These are phyloP conservation scores for Talaromyces wortmannii DNA, from an alignment of 495 filamentous ascomycete species.

Conservation along the genomic window DNA sequence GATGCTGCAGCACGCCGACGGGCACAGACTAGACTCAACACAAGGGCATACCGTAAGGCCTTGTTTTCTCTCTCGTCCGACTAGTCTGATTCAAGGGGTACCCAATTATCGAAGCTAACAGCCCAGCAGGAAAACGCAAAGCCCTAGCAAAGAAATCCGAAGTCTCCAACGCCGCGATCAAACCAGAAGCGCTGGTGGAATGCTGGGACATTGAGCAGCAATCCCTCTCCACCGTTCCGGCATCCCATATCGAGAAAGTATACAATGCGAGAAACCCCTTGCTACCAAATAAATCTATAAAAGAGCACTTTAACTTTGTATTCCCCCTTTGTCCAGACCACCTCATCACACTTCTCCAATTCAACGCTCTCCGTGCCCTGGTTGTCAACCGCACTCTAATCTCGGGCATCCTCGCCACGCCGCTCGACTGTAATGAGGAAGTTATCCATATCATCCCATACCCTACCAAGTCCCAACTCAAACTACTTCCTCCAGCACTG, in stretches of 20 bases:
- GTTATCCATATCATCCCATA: constrained; percentile 25
- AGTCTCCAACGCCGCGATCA: constrained; percentile 15
- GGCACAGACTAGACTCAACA: constrained; percentile 33
- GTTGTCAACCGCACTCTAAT: constrained; percentile 27
- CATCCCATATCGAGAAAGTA: constrained; percentile 29
- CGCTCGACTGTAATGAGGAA: constrained; percentile 18
- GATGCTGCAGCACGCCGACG: constrained; percentile 25
- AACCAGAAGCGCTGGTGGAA: constrained; percentile 26
- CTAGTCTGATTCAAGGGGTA: neutral
- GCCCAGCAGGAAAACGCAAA: constrained; percentile 27
- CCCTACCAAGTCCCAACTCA: constrained; percentile 12
- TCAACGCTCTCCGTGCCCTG: constrained; percentile 33
- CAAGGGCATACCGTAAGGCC: constrained; percentile 28
- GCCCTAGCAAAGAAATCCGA: constrained; percentile 22
- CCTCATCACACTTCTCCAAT: constrained; percentile 36
- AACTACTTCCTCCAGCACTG: constrained; percentile 19
- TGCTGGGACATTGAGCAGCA: constrained; percentile 29
- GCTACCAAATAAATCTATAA: constrained; percentile 16
- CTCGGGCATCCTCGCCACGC: constrained; percentile 20
- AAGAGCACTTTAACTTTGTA: constrained; percentile 17
- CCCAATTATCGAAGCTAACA: constrained; percentile 11
- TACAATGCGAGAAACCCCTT: constrained; percentile 24
- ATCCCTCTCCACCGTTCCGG: constrained; percentile 22
- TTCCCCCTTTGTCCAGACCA: constrained; percentile 35
- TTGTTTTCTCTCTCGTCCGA: constrained; percentile 12